Evolutionary conservation across 306 rosid species (phyloP).

Genomic region (Quercus bicolor): DNA sequence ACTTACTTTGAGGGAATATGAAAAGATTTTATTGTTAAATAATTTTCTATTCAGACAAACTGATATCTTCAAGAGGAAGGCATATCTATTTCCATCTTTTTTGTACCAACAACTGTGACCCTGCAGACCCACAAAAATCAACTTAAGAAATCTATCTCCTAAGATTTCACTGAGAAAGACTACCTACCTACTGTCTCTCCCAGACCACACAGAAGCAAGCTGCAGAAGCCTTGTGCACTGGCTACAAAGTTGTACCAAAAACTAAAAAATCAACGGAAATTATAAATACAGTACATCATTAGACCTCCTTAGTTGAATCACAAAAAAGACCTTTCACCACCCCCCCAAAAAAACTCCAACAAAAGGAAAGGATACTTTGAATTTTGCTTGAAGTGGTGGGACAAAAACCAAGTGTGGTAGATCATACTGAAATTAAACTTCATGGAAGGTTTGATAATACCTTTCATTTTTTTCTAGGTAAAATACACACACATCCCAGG

Average conservation of each 20-base stretch:
- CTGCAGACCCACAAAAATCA: no score
- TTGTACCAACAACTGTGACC: no score
- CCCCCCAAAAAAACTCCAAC: no score
- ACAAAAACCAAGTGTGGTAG: background rate
- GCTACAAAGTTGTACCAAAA: no score
- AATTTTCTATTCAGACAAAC: background rate
- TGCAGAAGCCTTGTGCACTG: no score
- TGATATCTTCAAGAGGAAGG: background rate
- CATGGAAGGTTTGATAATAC: background rate
- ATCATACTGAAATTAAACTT: background rate
- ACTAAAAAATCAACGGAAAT: background rate
- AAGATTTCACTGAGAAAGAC: no score
- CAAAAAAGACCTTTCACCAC: no score
- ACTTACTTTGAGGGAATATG: background rate
- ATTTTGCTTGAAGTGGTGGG: background rate
- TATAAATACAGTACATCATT: background rate
- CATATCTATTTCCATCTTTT: background rate
- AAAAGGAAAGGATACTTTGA: background rate
- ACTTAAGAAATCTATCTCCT: no score
- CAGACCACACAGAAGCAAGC: no score
- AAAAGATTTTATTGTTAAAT: background rate
- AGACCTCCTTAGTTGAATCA: no score
- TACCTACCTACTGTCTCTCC: no score
- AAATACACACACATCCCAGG: no score
- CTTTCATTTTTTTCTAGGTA: background rate